Percentiles rank a stretch among this genome's conserved stretches.
phyloP scores from a whole-genome alignment of 106 monocot species.

The Dendrobium nobile region DNA sequence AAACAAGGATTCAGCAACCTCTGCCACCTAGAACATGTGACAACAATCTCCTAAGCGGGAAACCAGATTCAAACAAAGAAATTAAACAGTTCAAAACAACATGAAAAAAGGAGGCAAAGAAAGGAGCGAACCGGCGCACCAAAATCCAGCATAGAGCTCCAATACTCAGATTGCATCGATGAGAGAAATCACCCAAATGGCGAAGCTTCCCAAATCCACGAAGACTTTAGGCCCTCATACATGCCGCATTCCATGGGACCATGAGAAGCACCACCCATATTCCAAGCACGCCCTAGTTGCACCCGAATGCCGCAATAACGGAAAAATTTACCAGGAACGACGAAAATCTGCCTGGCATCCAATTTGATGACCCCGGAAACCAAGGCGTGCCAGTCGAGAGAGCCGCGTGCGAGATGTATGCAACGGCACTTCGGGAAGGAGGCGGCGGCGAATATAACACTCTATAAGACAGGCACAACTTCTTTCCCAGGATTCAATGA shows the following conservation, averaged over 20 bases:
- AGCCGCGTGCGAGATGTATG: background rate
- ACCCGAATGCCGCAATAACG: background rate
- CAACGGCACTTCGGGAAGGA: background rate
- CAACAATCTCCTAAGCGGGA: background rate
- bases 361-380: background rate
- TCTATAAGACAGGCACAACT: background rate
- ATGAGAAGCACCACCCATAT: background rate
- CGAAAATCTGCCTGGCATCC: background rate
- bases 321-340: background rate
- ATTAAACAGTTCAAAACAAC: background rate
- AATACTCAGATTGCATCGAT: constrained; percentile 6
- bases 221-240: background rate
- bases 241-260: constrained; percentile 1
- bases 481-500: background rate
- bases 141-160: background rate
- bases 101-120: background rate
- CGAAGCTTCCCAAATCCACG: background rate
- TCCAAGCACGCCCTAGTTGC: constrained; percentile 5
- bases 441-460: too few species aligned
- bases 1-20: background rate
- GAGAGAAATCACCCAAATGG: background rate
- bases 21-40: background rate
- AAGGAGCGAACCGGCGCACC: constrained; percentile 1
- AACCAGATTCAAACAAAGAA: background rate
- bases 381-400: too few species aligned